Conservation (phyloP, 352 stramenopile genomes). For the Plasmopara muralis region DNA sequence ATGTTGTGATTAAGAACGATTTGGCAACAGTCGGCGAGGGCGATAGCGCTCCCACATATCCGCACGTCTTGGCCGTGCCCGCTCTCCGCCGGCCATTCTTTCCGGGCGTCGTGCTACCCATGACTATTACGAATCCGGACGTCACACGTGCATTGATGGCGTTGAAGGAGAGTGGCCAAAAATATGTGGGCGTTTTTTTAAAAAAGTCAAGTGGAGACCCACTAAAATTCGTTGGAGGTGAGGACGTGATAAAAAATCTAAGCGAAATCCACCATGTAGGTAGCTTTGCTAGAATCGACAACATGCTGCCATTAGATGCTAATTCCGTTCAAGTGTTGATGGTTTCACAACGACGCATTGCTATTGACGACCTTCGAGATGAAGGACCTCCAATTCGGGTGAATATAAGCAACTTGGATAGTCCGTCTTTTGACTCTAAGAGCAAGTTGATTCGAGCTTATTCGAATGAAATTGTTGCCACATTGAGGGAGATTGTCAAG, state of each 20-base stretch:
- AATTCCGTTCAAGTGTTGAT: constrained; percentile 79
- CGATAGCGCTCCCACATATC: constrained; percentile 60
- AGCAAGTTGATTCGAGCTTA: constrained; percentile 92
- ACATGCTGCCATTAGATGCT: constrained; percentile 77
- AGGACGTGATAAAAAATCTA: constrained; percentile 90
- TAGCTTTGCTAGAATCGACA: constrained; percentile 95
- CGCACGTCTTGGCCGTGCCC: constrained; percentile 74
- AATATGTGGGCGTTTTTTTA: constrained; percentile 93
- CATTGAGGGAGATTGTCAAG: constrained; percentile 95
- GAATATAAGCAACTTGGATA: constrained; percentile 68
- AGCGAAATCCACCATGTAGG: constrained; percentile 93
- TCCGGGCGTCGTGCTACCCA: constrained; percentile 70
- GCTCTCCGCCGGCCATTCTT: constrained; percentile 75
- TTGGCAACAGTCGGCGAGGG: constrained; percentile 56
- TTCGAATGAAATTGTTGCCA: constrained; percentile 97
- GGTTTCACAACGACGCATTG: constrained; percentile 85
- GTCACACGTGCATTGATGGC: constrained; percentile 87
- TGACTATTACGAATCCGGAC: constrained; percentile 81
- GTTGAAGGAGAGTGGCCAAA: constrained; percentile 77
- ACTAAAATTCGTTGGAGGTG: constrained; percentile 28
- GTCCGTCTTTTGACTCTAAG: constrained; percentile 58
- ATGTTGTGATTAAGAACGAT: constrained; percentile 56
- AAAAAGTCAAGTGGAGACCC: constrained; percentile 60
- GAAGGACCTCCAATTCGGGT: constrained; percentile 51
- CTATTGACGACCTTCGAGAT: constrained; percentile 71